Evolutionary conservation across 2,329 filamentous ascomycete genomes (phyloP).

Genomic region (Incumbomyces delicatus): DNA sequence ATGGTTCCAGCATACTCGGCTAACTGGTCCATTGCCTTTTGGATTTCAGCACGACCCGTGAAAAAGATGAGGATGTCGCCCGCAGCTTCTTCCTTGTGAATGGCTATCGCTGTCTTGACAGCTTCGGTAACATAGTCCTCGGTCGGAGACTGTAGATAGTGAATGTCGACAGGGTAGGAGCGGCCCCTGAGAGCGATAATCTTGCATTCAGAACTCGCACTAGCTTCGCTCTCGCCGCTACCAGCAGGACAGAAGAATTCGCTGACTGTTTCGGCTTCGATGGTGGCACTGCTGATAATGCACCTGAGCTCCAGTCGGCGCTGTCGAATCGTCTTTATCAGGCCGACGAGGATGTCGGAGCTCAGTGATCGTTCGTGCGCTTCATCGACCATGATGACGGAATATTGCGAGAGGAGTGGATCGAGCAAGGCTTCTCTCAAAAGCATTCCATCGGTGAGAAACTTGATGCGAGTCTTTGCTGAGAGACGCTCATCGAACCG

Average conservation of each 20-base stretch:
- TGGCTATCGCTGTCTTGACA: slow-evolving; percentile 74
- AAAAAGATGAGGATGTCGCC: slow-evolving; percentile 89
- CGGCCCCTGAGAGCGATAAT: slow-evolving; percentile 83
- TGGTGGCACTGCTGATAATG: slow-evolving; percentile 83
- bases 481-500: slow-evolving; percentile 87
- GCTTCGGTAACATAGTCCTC: slow-evolving; percentile 82
- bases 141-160: slow-evolving; percentile 67
- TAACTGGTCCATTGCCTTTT: slow-evolving; percentile 67
- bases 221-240: slow-evolving; percentile 25
- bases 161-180: slow-evolving; percentile 77
- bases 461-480: slow-evolving; percentile 77
- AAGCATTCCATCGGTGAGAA: slow-evolving; percentile 85
- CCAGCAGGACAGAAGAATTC: slow-evolving; percentile 59
- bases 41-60: slow-evolving; percentile 88
- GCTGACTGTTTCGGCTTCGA: slow-evolving; percentile 80
- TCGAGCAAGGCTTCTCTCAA: slow-evolving; percentile 89
- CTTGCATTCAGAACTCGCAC: slow-evolving; percentile 29
- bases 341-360: slow-evolving; percentile 79
- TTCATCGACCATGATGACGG: slow-evolving; percentile 95
- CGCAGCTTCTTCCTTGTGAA: slow-evolving; percentile 67
- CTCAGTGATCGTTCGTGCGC: slow-evolving; percentile 90
- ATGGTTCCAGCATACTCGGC: slow-evolving; percentile 60
- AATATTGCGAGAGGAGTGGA: slow-evolving; percentile 80
- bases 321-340: slow-evolving; percentile 82
- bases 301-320: slow-evolving; percentile 73